Evolutionary conservation across 202 grass and related monocot genomes (phyloP).

Genomic region (Digitaria exilis): DNA sequence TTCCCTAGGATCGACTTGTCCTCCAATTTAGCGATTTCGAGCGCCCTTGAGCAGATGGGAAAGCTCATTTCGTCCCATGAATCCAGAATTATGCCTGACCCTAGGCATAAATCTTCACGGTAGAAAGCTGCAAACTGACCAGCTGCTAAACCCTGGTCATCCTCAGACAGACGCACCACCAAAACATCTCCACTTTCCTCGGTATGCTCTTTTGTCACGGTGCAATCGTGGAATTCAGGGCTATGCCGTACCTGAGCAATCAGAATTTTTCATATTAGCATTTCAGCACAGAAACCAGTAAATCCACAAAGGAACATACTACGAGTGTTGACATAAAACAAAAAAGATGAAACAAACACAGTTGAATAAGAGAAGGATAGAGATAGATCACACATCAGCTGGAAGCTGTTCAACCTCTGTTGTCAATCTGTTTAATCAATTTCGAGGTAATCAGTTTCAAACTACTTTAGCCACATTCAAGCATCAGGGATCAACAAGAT

Average conservation of each 20-base stretch:
- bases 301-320: background rate
- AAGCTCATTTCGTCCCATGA: constrained; percentile 75
- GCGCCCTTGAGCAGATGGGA: constrained; percentile 68
- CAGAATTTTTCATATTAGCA: constrained; percentile 26
- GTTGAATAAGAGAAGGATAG: background rate
- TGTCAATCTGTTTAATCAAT: background rate
- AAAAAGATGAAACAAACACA: background rate
- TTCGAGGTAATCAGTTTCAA: background rate
- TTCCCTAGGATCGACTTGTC: constrained; percentile 88
- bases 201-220: constrained; percentile 39
- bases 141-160: constrained; percentile 91
- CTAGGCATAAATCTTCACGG: constrained; percentile 55
- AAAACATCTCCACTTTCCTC: constrained; percentile 53
- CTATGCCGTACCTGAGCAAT: constrained; percentile 72
- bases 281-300: background rate
- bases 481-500: background rate
- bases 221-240: constrained; percentile 80
- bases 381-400: background rate
- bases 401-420: background rate
- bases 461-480: background rate
- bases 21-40: constrained; percentile 68
- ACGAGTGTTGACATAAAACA: background rate
- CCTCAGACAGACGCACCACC: constrained; percentile 70
- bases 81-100: constrained; percentile 86
- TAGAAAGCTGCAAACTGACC: constrained; percentile 97